Evolutionary conservation across 2,329 filamentous ascomycete genomes (phyloP).

Genomic region (Microsporum audouinii): DNA sequence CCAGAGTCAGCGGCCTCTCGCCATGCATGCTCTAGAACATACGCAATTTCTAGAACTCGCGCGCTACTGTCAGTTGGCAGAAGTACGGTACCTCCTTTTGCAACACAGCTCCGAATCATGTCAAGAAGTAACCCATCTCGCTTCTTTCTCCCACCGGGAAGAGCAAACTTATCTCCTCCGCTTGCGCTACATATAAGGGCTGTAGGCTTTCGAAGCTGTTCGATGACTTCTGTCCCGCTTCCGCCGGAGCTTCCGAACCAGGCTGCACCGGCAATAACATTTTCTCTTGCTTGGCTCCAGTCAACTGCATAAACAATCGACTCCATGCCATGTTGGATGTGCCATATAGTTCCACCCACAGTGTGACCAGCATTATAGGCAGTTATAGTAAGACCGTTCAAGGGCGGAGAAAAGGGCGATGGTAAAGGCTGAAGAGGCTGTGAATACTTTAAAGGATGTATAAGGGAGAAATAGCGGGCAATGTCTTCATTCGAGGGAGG

Average conservation of each 20-base stretch:
- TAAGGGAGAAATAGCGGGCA: slow-evolving; percentile 76
- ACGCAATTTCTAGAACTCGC: slow-evolving; percentile 82
- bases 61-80: slow-evolving; percentile 93
- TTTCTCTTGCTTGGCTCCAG: slow-evolving; percentile 96
- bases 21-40: slow-evolving; percentile 88
- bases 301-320: slow-evolving; percentile 96
- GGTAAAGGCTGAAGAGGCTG: slow-evolving; percentile 85
- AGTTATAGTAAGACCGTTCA: slow-evolving; percentile 86
- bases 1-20: slow-evolving; percentile 49
- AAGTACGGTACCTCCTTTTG: slow-evolving; percentile 75
- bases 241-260: slow-evolving; percentile 77
- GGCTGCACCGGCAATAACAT: slow-evolving; percentile 83
- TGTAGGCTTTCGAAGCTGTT: slow-evolving; percentile 84
- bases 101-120: slow-evolving; percentile 66
- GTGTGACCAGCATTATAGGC: slow-evolving; percentile 96
- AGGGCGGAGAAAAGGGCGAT: slow-evolving; percentile 74
- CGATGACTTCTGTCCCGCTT: slow-evolving; percentile 79
- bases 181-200: slow-evolving; percentile 85
- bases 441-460: slow-evolving; percentile 90
- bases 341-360: slow-evolving; percentile 95
- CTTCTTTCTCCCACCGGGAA: slow-evolving; percentile 62
- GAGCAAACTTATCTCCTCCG: slow-evolving; percentile 59
- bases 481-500: slow-evolving; percentile 81
- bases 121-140: slow-evolving; percentile 76
- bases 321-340: slow-evolving; percentile 91